Evolutionary conservation across 2,329 filamentous ascomycete species (phyloP).

Genomic region (Penicillium sp.): DNA sequence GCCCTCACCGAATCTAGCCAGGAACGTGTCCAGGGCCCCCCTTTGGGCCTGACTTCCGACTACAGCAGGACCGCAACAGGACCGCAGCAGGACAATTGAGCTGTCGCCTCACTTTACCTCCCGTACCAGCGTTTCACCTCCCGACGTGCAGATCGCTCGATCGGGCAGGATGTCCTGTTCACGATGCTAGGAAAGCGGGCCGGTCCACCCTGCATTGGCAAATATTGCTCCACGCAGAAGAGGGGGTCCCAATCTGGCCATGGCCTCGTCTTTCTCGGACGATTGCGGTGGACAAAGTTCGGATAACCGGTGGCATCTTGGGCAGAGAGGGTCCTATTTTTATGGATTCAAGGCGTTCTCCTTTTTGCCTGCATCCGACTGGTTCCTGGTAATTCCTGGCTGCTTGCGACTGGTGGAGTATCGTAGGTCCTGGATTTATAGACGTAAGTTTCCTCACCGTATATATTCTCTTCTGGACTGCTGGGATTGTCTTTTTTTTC

Average conservation of each 20-base stretch:
- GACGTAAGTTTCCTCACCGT: conserved; percentile 15
- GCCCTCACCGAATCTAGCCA: conserved; percentile 10
- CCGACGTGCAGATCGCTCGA: conserved; percentile 20
- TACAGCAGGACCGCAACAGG: not conserved
- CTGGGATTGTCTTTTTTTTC: conserved; percentile 3
- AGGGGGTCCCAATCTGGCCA: conserved; percentile 9
- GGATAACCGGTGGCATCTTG: conserved; percentile 6
- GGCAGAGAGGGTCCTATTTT: conserved; percentile 5
- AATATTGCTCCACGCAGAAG: not conserved
- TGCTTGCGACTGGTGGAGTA: conserved; percentile 12
- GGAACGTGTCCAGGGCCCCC: conserved; percentile 4
- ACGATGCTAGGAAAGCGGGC: not conserved
- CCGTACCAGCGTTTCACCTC: conserved; percentile 17
- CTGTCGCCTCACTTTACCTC: not conserved
- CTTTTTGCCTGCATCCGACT: conserved; percentile 16
- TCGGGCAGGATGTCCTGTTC: conserved; percentile 11
- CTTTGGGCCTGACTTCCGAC: not conserved
- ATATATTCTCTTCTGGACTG: conserved; percentile 18
- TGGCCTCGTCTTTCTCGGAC: conserved; percentile 14
- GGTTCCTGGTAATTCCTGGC: conserved; percentile 12
- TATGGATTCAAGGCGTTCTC: conserved; percentile 7
- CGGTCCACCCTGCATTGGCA: not conserved
- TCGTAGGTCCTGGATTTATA: conserved; percentile 22
- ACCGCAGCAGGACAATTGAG: not conserved
- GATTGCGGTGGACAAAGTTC: conserved; percentile 9